phyloP scores from a whole-genome alignment of 495 filamentous ascomycete species.

The Venustampulla echinocandica region DNA sequence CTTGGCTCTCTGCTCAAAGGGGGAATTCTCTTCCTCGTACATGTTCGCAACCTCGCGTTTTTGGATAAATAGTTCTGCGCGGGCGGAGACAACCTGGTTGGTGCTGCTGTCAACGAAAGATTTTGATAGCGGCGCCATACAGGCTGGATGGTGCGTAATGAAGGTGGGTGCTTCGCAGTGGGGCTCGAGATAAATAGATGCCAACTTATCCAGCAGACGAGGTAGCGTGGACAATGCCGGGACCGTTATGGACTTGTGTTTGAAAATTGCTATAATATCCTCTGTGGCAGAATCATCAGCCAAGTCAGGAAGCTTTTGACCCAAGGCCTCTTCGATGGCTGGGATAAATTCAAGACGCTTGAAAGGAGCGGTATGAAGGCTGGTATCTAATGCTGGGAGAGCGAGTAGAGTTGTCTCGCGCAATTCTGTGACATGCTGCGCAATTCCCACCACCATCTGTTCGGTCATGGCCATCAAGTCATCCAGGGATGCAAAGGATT shows the following conservation, averaged over 20 bases:
- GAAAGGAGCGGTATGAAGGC: constrained; percentile 39
- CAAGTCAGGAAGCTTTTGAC: constrained; percentile 62
- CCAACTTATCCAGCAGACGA: constrained; percentile 79
- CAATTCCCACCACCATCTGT: constrained; percentile 50
- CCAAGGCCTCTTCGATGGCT: constrained; percentile 58
- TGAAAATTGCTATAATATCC: constrained; percentile 50
- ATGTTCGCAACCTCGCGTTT: constrained; percentile 81
- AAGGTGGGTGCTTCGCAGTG: constrained; percentile 67
- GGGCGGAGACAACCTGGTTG: constrained; percentile 59
- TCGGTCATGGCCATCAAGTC: constrained; percentile 72
- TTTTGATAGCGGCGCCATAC: constrained; percentile 87
- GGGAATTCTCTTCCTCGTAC: constrained; percentile 97
- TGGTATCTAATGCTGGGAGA: constrained; percentile 41
- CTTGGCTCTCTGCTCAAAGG: constrained; percentile 76
- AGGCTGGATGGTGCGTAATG: constrained; percentile 84
- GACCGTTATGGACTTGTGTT: constrained; percentile 39
- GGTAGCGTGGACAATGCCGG: constrained; percentile 56
- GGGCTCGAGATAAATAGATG: constrained; percentile 64
- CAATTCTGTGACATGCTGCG: constrained; percentile 39
- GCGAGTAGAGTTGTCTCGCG: constrained; percentile 38
- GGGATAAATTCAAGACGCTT: constrained; percentile 72
- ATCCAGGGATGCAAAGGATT: constrained; percentile 68
- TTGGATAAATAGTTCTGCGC: constrained; percentile 80
- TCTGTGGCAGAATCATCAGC: constrained; percentile 40
- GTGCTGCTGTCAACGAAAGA: constrained; percentile 57